Evolutionary conservation across 768 basidiomycete species (phyloP).

Genomic region (Tricholoma furcatifolium): DNA sequence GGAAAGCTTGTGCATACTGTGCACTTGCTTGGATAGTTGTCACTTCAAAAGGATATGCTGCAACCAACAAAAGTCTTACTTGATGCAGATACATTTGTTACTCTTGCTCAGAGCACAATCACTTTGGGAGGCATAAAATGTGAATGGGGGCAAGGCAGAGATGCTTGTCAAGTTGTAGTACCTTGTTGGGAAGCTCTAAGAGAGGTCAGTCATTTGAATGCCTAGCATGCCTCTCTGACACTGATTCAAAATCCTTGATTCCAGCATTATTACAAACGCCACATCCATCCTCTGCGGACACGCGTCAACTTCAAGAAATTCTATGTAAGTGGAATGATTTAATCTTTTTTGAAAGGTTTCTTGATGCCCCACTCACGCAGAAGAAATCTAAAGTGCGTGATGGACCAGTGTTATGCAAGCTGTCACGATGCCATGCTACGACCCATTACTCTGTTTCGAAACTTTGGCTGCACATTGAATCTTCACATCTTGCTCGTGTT

Average conservation of each 20-base stretch:
- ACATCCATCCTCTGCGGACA: slow-evolving; percentile 4
- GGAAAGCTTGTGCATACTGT: slow-evolving; percentile 15
- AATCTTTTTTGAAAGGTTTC: neutral
- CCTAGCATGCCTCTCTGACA: neutral
- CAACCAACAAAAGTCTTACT: slow-evolving; percentile 9
- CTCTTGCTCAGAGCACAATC: slow-evolving; percentile 15
- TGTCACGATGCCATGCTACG: slow-evolving; percentile 17
- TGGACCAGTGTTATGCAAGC: slow-evolving; percentile 5
- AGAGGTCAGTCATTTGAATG: slow-evolving; percentile 16
- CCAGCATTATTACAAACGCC: slow-evolving; percentile 11
- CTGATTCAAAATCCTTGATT: neutral
- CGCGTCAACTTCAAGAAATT: slow-evolving; percentile 9
- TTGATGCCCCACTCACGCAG: neutral
- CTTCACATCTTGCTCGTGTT: slow-evolving; percentile 19
- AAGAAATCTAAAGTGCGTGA: slow-evolving; percentile 2
- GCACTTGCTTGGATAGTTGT: too few species aligned
- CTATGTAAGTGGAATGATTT: slow-evolving; percentile 8
- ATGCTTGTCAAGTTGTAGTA: slow-evolving; percentile 14
- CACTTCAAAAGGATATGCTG: too few species aligned
- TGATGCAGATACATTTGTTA: slow-evolving; percentile 14
- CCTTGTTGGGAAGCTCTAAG: slow-evolving; percentile 18
- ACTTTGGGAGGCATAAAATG: slow-evolving; percentile 13
- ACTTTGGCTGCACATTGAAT: slow-evolving; percentile 17
- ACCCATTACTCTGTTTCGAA: slow-evolving; percentile 8
- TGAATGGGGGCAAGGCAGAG: slow-evolving; percentile 19